These are phyloP conservation scores for Elsinoe fawcettii DNA, from an alignment of 2,329 filamentous ascomycete genomes.

Conservation along the genomic window DNA sequence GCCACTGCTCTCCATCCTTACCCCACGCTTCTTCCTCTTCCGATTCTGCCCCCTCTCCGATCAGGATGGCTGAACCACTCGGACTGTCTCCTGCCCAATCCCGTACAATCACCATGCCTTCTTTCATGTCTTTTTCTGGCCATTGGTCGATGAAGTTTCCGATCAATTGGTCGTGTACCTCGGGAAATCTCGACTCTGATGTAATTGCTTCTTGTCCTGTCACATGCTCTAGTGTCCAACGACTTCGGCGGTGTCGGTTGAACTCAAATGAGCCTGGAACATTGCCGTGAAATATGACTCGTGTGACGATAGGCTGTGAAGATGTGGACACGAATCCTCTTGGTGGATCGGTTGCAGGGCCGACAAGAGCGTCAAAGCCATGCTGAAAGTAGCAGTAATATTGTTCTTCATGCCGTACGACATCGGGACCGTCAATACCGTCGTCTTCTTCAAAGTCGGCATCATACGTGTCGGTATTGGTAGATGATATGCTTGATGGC, in stretches of 20 bases:
- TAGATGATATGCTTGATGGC: constrained; percentile 33
- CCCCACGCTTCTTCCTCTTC: constrained; percentile 37
- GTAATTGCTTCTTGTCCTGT: constrained; percentile 41
- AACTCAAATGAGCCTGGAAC: constrained; percentile 94
- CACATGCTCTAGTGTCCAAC: constrained; percentile 65
- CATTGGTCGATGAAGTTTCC: constrained; percentile 59
- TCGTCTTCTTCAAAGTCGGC: constrained; percentile 41
- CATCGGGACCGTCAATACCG: constrained; percentile 41
- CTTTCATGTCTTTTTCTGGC: constrained; percentile 43
- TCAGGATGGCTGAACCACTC: constrained; percentile 30
- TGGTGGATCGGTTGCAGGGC: constrained; percentile 46
- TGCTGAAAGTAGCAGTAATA: constrained; percentile 98
- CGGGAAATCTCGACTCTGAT: constrained; percentile 72
- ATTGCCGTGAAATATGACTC: constrained; percentile 89
- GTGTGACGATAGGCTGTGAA: constrained; percentile 68
- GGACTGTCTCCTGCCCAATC: constrained; percentile 27
- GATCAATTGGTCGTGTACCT: constrained; percentile 61
- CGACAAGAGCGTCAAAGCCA: constrained; percentile 90
- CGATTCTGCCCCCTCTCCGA: constrained; percentile 30
- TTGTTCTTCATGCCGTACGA: constrained; percentile 56
- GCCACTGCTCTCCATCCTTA: constrained; percentile 45
- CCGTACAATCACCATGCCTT: constrained; percentile 32
- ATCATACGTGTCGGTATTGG: constrained; percentile 37
- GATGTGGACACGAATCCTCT: constrained; percentile 20
- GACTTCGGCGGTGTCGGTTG: constrained; percentile 81